Evolutionary conservation across 768 basidiomycete genomes (phyloP), one percentile per base, ranked within the genome.

Genomic region (Mrakia blollopis): DNA sequence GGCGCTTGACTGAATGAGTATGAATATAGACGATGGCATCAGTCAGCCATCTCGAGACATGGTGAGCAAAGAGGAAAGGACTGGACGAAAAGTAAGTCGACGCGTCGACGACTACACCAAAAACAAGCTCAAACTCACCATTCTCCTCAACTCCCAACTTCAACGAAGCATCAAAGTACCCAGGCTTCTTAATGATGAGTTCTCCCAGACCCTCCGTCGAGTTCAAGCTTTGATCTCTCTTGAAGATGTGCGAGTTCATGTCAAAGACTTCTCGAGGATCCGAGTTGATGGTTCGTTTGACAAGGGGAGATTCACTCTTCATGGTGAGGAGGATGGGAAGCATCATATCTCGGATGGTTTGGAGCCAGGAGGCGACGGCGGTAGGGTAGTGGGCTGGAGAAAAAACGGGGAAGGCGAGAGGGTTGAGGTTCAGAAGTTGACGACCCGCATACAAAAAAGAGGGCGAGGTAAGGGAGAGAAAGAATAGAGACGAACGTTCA

Each of bases 331-430:
- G 65, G 37, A 68, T 68, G 65, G 65, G 65, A 23, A 68, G 37
- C 65, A 68, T 68, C 65, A 68, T 68, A 21, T 68, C 39, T 16
- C 65, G 65, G 39, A 68, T 68, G 39, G 65, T 68, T 39, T 68
- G 37, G 18, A 68, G 65, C 65, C 65, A 68, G 18, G 65, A 39
- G 5, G 35, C 65, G 25, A 68, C 65, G 39, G 65, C 37, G 35
- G 35, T 39, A 25, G 65, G 65, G 65, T 68, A 68, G 65, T 68
- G 65, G 25, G 65, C 65, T 57, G 57, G 23, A 25, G 25, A n/a
- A 57, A n/a, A n/a, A 28, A 9, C 1, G 25, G 14, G 5, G 18
- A 57, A 28, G 2, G 23, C 4, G 57, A 14, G 25, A 54, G 23
- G 14, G 23, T 2, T 25, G 52, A n/a, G 52, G 52, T 54, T 21